These are phyloP conservation scores for Pseudophaeomoniella oleicola DNA, from an alignment of 2,329 filamentous ascomycete species.

Conservation along the genomic window DNA sequence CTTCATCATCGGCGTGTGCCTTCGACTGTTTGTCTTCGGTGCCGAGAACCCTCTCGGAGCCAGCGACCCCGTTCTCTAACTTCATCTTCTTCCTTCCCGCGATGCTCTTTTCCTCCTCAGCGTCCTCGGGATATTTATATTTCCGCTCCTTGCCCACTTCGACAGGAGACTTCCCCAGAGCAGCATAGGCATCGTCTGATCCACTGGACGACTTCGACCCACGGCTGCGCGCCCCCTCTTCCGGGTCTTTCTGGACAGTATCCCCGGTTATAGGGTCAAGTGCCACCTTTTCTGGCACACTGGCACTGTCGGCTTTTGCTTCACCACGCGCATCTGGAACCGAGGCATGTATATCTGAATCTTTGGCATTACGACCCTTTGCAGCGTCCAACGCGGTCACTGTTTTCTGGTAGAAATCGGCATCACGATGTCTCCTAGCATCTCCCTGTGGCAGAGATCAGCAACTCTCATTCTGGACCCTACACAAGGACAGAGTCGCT, in stretches of 20 bases:
- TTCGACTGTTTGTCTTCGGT: slow-evolving; percentile 41
- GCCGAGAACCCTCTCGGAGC: slow-evolving; percentile 16
- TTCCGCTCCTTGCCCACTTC: not conserved
- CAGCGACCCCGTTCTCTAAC: slow-evolving; percentile 15
- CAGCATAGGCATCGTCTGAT: not conserved
- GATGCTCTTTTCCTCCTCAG: slow-evolving; percentile 32
- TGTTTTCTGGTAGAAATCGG: slow-evolving; percentile 41
- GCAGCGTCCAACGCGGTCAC: slow-evolving; percentile 35
- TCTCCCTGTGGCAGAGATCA: no score
- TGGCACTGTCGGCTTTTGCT: no score
- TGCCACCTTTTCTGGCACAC: no score
- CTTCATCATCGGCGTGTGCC: slow-evolving; percentile 45
- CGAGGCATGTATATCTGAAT: not conserved
- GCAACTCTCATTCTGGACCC: no score
- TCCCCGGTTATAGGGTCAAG: no score
- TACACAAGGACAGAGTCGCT: no score
- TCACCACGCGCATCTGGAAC: not conserved
- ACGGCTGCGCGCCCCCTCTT: not conserved
- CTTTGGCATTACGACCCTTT: not conserved
- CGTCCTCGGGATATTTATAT: slow-evolving; percentile 18
- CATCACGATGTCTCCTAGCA: slow-evolving; percentile 23
- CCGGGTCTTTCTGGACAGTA: not conserved
- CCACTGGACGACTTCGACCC: not conserved
- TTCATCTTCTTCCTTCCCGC: slow-evolving; percentile 39
- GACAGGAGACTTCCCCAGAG: not conserved